Conservation (phyloP, 257 asterid species). For the Thymus quinquecostatus region DNA sequence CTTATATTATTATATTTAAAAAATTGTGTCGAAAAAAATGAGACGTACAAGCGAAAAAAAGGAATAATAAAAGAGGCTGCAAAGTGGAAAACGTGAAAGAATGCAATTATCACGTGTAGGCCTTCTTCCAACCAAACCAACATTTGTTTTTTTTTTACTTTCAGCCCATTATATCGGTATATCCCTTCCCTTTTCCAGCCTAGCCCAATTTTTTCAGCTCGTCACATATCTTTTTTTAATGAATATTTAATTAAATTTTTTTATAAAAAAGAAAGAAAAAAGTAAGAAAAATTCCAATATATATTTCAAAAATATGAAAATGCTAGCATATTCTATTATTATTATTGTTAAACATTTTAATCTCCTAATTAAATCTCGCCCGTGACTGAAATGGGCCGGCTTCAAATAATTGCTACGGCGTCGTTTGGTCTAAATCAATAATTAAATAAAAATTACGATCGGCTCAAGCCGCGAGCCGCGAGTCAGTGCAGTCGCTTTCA, state of each 20-base stretch:
- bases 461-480: conserved; percentile 33
- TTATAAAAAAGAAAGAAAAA: too few relatives aligned
- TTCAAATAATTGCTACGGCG: neutral
- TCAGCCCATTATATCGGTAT: neutral
- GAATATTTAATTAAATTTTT: too few relatives aligned
- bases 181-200: conserved; percentile 28
- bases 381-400: too few relatives aligned
- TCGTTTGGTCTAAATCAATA: neutral
- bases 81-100: conserved; percentile 42
- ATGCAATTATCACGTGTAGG: conserved; percentile 46
- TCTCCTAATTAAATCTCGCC: too few relatives aligned
- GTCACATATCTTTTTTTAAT: too few relatives aligned
- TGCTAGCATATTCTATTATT: too few relatives aligned
- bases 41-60: neutral
- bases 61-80: conserved; percentile 25
- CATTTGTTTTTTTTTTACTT: neutral
- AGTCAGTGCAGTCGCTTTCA: conserved; percentile 18
- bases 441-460: neutral
- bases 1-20: too few relatives aligned
- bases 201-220: conserved; percentile 25
- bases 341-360: too few relatives aligned
- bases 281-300: too few relatives aligned
- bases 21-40: too few relatives aligned
- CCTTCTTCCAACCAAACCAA: conserved; percentile 41
- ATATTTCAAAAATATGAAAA: too few relatives aligned